Evolutionary conservation across 116 monocot species (phyloP).

Genomic region (Iris pallida): DNA sequence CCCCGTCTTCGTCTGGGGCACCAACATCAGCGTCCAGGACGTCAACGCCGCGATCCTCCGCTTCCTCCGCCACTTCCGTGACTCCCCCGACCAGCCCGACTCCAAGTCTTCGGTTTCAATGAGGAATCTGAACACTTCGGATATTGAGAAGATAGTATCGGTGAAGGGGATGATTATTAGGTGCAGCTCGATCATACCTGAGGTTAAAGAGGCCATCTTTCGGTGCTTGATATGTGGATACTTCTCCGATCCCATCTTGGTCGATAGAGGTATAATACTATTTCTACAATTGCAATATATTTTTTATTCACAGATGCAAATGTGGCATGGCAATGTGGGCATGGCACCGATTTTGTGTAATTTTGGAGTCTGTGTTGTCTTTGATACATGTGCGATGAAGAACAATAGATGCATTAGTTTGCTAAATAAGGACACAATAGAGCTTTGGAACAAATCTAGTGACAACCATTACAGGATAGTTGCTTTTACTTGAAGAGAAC

Average conservation of each 20-base stretch:
- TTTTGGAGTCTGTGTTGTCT: too few relatives aligned
- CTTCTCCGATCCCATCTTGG: conserved; percentile 76
- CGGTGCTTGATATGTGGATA: conserved; percentile 88
- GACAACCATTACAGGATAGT: too few relatives aligned
- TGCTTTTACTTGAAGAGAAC: too few relatives aligned
- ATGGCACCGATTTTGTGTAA: too few relatives aligned
- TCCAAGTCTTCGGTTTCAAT: conserved; percentile 66
- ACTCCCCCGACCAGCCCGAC: conserved; percentile 4
- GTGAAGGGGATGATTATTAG: conserved; percentile 97
- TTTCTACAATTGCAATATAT: too few relatives aligned
- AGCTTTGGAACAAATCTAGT: too few relatives aligned
- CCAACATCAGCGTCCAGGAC: conserved; percentile 94
- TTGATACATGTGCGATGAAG: background rate
- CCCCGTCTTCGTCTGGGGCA: conserved; percentile 91
- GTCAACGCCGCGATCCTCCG: conserved; percentile 84
- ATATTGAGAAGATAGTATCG: conserved; percentile 96
- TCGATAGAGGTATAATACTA: conserved; percentile 62
- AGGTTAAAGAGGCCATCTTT: conserved; percentile 90
- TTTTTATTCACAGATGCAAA: too few relatives aligned
- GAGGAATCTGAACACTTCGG: conserved; percentile 92
- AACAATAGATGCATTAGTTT: background rate
- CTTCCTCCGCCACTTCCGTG: conserved; percentile 74
- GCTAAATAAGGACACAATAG: too few relatives aligned
- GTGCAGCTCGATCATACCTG: conserved; percentile 91
- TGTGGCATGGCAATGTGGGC: too few relatives aligned